These are phyloP conservation scores for Cercospora canescens DNA, from an alignment of 2,329 filamentous ascomycete species.

Conservation along the genomic window DNA sequence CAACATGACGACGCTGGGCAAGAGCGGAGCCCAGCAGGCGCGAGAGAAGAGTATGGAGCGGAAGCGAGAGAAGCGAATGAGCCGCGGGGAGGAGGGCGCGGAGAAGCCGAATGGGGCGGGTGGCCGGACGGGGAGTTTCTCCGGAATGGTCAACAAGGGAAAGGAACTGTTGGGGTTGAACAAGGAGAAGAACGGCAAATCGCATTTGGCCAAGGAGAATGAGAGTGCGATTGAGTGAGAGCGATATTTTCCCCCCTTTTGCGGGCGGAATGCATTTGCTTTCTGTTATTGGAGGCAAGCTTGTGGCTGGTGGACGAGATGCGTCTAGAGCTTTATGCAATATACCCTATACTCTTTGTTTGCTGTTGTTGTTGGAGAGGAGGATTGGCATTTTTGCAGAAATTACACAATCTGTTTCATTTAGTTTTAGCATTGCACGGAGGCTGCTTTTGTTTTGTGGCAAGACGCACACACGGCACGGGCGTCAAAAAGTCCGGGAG, in stretches of 20 bases:
- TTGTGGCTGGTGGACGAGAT: neutral
- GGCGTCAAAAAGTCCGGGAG: neutral
- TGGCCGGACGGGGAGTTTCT: constrained; percentile 31
- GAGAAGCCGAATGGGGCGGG: constrained; percentile 19
- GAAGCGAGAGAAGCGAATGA: constrained; percentile 37
- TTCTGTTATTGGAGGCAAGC: neutral
- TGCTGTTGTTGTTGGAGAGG: neutral
- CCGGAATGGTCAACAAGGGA: constrained; percentile 52
- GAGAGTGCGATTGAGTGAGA: constrained; percentile 23
- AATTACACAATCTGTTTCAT: neutral
- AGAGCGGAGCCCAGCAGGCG: constrained; percentile 35
- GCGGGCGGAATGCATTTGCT: neutral
- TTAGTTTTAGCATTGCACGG: neutral
- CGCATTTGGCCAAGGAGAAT: constrained; percentile 6
- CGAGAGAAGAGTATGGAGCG: constrained; percentile 35
- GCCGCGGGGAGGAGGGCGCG: constrained; percentile 24
- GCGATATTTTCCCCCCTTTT: no score
- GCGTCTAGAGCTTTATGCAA: neutral
- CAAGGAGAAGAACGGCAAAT: constrained; percentile 31
- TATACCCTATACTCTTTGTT: neutral
- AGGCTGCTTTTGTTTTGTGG: no score
- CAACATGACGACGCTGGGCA: constrained; percentile 59
- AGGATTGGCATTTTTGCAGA: neutral
- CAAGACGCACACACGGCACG: neutral
- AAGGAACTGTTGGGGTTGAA: constrained; percentile 53